Evolutionary conservation across 2,329 filamentous ascomycete genomes (phyloP).

Genomic region (Cercospora zeae-maydis): DNA sequence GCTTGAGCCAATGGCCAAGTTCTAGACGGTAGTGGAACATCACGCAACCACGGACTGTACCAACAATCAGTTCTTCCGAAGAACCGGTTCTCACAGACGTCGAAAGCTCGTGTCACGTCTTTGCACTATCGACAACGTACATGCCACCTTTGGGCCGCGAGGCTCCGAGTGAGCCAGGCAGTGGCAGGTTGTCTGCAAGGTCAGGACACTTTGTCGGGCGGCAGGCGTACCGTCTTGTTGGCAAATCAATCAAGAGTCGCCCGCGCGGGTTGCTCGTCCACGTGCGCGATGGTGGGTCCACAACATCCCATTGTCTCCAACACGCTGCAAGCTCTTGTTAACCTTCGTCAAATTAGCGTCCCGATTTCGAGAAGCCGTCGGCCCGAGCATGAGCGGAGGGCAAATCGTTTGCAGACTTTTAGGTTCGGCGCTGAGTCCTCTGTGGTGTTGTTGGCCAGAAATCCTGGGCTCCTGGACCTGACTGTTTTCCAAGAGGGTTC

Average conservation of each 20-base stretch:
- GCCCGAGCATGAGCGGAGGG: slow-evolving; percentile 6
- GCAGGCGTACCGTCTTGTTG: background rate
- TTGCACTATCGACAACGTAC: background rate
- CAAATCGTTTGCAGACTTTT: background rate
- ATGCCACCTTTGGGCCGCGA: slow-evolving; percentile 2
- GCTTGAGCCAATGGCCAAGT: background rate
- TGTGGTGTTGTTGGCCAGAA: too few species aligned
- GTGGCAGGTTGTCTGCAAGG: slow-evolving; percentile 1
- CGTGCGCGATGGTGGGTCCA: too few species aligned
- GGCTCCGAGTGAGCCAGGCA: background rate
- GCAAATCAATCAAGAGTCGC: background rate
- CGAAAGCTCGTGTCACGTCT: background rate
- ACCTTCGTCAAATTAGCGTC: background rate
- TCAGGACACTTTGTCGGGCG: background rate
- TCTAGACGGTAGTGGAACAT: background rate
- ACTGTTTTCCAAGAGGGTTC: background rate
- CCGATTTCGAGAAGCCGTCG: slow-evolving; percentile 3
- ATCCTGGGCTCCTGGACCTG: slow-evolving; percentile 4
- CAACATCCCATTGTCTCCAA: too few species aligned
- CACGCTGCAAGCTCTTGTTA: slow-evolving; percentile 4
- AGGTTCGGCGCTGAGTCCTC: slow-evolving; percentile 2
- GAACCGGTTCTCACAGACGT: background rate
- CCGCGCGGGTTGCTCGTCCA: background rate
- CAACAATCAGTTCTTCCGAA: background rate
- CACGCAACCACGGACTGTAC: slow-evolving; percentile 1